These are phyloP conservation scores for Ceratocystis smalleyi DNA, from an alignment of 2,329 filamentous ascomycete genomes.

Conservation along the genomic window DNA sequence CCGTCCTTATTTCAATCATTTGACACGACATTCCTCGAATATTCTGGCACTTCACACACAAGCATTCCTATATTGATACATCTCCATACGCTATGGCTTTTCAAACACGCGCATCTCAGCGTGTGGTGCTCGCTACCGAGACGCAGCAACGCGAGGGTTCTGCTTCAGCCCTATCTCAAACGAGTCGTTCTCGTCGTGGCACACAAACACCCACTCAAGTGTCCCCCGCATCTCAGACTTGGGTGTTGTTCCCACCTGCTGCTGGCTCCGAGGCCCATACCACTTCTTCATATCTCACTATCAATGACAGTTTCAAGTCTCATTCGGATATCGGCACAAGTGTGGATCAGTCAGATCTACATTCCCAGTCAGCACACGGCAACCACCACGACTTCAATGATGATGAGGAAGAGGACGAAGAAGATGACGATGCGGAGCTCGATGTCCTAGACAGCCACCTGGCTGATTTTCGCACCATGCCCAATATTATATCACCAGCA, in stretches of 20 bases:
- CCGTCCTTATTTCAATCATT: not conserved
- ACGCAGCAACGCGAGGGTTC: constrained; percentile 9
- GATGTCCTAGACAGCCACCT: constrained; percentile 89
- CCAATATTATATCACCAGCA: constrained; percentile 26
- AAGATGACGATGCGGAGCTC: constrained; percentile 57
- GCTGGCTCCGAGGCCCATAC: constrained; percentile 33
- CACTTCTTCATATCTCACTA: constrained; percentile 15
- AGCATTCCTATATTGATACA: not conserved
- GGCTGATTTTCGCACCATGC: constrained; percentile 62
- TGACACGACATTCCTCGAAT: constrained; percentile 3
- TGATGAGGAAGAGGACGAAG: constrained; percentile 10
- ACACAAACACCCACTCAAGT: not conserved
- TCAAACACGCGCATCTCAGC: constrained; percentile 15
- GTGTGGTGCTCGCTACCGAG: constrained; percentile 8
- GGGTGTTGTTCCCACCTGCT: constrained; percentile 81
- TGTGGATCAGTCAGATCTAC: constrained; percentile 17
- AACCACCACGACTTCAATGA: constrained; percentile 12
- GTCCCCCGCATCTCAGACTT: constrained; percentile 41
- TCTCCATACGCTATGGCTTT: constrained; percentile 12
- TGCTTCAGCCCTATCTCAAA: constrained; percentile 11
- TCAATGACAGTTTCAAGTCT: constrained; percentile 15
- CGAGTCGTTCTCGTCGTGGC: constrained; percentile 9
- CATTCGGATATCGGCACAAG: constrained; percentile 9
- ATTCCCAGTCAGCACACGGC: constrained; percentile 8
- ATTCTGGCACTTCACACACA: not conserved